Conservation (phyloP, 2,329 filamentous ascomycete species). For the Onygena corvina region DNA sequence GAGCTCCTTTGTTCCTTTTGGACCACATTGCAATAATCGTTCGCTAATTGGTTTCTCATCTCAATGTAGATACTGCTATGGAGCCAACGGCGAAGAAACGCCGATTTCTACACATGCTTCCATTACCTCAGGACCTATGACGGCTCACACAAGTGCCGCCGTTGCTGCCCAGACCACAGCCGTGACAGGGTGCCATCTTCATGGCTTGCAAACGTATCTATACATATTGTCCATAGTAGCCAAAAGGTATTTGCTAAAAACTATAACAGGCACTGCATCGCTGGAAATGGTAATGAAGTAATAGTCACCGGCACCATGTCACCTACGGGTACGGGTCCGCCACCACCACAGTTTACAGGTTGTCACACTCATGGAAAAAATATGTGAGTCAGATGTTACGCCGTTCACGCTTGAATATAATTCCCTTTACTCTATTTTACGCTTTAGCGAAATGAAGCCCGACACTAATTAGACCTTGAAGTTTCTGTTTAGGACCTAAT, state of each 20-base stretch:
- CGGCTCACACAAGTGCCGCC: slow-evolving; percentile 22
- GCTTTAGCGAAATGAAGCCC: not conserved
- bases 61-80: slow-evolving; percentile 20
- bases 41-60: not conserved
- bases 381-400: slow-evolving; percentile 36
- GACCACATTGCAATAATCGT: not conserved
- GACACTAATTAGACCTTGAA: slow-evolving; percentile 22
- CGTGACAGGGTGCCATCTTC: slow-evolving; percentile 43
- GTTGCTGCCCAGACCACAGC: slow-evolving; percentile 32
- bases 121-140: slow-evolving; percentile 14
- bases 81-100: slow-evolving; percentile 22
- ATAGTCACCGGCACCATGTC: slow-evolving; percentile 31
- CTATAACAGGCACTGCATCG: slow-evolving; percentile 26
- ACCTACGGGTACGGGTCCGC: slow-evolving; percentile 43
- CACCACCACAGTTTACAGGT: slow-evolving; percentile 50
- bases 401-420: not conserved
- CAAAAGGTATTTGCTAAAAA: not conserved
- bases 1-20: not conserved
- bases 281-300: slow-evolving; percentile 27
- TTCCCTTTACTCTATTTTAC: not conserved
- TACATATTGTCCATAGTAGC: not conserved
- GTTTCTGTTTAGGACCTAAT: slow-evolving; percentile 49
- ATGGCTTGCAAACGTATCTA: slow-evolving; percentile 34
- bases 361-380: slow-evolving; percentile 52
- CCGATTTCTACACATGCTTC: slow-evolving; percentile 18